Percentiles rank a stretch among this genome's conserved stretches.
phyloP scores from a whole-genome alignment of 805 yeast species.

The Blastobotrys robertii region DNA sequence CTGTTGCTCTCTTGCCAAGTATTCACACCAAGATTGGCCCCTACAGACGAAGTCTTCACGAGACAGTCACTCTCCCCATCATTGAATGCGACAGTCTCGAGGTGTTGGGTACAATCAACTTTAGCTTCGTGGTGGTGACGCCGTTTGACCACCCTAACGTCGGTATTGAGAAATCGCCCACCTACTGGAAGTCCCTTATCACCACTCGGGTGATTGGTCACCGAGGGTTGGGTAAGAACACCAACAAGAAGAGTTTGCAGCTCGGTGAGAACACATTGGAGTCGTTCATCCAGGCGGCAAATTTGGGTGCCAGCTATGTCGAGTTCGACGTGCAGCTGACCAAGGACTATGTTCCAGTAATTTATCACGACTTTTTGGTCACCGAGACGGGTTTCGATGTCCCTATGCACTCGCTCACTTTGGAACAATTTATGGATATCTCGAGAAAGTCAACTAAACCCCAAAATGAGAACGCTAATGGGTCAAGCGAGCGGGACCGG shows the following conservation, averaged over 20 bases:
- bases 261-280: slow-evolving; percentile 94
- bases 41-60: slow-evolving; percentile 56
- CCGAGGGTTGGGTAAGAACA: slow-evolving; percentile 88
- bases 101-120: slow-evolving; percentile 64
- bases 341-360: slow-evolving; percentile 82
- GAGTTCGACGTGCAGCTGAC: slow-evolving; percentile 96
- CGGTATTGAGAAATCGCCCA: slow-evolving; percentile 54
- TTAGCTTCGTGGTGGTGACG: slow-evolving; percentile 61
- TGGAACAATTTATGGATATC: slow-evolving; percentile 58
- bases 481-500: too few species aligned
- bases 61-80: slow-evolving; percentile 61
- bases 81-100: slow-evolving; percentile 63
- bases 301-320: slow-evolving; percentile 90
- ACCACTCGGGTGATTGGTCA: slow-evolving; percentile 92
- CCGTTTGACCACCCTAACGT: slow-evolving; percentile 66
- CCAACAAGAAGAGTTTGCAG: slow-evolving; percentile 66
- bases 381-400: slow-evolving; percentile 94
- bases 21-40: slow-evolving; percentile 60
- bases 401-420: slow-evolving; percentile 87
- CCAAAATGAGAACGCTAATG: slow-evolving; percentile 18
- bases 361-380: slow-evolving; percentile 88
- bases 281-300: slow-evolving; percentile 91
- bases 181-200: slow-evolving; percentile 86
- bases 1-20: slow-evolving; percentile 59
- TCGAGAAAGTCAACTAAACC: slow-evolving; percentile 7